Evolutionary conservation across 306 rosid species (phyloP).

Genomic region (Lathyrus sativus): DNA sequence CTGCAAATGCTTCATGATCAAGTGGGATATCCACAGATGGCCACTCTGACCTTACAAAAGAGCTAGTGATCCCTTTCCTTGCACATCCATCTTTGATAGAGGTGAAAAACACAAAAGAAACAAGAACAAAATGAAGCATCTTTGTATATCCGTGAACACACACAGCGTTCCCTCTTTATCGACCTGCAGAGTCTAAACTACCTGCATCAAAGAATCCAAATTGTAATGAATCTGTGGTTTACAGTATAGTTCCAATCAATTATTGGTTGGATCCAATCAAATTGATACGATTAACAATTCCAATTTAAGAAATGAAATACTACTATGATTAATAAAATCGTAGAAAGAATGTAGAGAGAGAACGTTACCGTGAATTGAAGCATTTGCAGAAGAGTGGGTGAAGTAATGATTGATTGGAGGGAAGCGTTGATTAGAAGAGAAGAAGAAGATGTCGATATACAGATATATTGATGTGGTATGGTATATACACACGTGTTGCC

Average conservation of each 20-base stretch:
- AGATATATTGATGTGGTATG: no score
- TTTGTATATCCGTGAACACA: constrained; percentile 32
- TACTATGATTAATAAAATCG: neutral
- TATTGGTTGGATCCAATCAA: neutral
- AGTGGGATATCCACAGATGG: constrained; percentile 80
- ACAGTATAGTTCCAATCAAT: no score
- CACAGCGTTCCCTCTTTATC: constrained; percentile 31
- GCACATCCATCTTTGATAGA: constrained; percentile 54
- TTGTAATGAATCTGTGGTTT: no score
- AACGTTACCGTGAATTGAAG: neutral
- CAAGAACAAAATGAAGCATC: constrained; percentile 52
- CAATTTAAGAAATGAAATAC: no score
- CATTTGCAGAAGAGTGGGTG: neutral
- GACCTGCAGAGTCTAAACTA: constrained; percentile 34
- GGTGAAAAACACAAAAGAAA: constrained; percentile 52
- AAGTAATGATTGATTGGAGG: neutral
- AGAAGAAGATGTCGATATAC: neutral
- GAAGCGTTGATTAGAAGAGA: neutral
- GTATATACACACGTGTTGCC: no score
- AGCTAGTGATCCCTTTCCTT: constrained; percentile 62
- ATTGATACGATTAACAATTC: neutral
- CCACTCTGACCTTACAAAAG: constrained; percentile 69
- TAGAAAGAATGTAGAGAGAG: neutral
- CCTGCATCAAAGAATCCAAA: constrained; percentile 40
- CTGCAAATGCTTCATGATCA: constrained; percentile 61